Percentiles rank a stretch among this genome's conserved stretches.
Conservation (phyloP, 441 rosid genomes). For the Viola pubescens region DNA sequence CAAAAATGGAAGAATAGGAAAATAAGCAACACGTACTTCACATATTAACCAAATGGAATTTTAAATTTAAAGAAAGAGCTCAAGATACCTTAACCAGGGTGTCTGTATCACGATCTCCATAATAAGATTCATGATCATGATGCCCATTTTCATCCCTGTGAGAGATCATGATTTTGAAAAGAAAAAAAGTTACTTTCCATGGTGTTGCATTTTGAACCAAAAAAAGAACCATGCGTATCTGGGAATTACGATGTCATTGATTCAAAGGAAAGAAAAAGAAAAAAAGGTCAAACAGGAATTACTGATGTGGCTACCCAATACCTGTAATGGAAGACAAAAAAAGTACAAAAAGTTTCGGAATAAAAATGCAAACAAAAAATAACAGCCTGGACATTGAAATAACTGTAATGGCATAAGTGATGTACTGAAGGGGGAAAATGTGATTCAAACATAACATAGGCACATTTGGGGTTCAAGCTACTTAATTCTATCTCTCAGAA, state of each 20-base stretch:
- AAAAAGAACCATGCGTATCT: background rate
- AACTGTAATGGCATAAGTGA: background rate
- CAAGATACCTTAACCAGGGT: conserved; percentile 71
- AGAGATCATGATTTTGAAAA: conserved; percentile 12
- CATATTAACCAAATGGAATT: background rate
- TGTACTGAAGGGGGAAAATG: background rate
- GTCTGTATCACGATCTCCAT: conserved; percentile 97
- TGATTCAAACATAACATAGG: too few relatives aligned
- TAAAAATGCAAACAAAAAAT: too few relatives aligned
- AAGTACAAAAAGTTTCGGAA: background rate
- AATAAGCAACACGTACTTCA: background rate
- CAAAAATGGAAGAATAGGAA: background rate
- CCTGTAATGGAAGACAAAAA: background rate
- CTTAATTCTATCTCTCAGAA: too few relatives aligned
- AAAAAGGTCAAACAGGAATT: background rate
- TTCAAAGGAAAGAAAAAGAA: background rate
- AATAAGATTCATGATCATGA: conserved; percentile 97
- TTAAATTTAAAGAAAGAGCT: background rate
- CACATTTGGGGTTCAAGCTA: too few relatives aligned
- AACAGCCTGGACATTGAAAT: background rate
- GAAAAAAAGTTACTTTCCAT: background rate
- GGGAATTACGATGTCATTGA: conserved; percentile 1
- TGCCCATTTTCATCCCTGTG: conserved; percentile 91
- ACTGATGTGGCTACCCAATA: background rate
- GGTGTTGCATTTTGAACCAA: background rate